A percentile compares a stretch with the other conserved stretches of the same genome.
phyloP scores from a whole-genome alignment of 2,329 filamentous ascomycete genomes.

The Exophiala viscosa region DNA sequence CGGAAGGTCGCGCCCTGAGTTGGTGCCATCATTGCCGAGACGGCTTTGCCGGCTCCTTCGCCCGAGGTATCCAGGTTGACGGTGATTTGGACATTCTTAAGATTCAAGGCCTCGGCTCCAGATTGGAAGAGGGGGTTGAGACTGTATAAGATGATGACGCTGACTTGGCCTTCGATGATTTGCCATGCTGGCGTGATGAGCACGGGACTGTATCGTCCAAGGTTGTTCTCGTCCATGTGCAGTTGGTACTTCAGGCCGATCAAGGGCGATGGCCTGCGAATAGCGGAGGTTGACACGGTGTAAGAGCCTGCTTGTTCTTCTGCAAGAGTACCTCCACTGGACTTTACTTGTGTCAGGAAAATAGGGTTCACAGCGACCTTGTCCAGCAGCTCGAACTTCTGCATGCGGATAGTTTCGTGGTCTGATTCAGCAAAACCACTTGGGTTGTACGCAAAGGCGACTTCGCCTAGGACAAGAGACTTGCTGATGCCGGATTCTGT shows the following conservation, averaged over 20 bases:
- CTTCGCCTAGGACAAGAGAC: constrained; percentile 76
- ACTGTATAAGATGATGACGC: constrained; percentile 77
- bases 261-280: constrained; percentile 61
- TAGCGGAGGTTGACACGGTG: constrained; percentile 66
- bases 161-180: constrained; percentile 77
- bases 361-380: constrained; percentile 91
- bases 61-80: constrained; percentile 42
- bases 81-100: constrained; percentile 76
- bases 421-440: constrained; percentile 43
- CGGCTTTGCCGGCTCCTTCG: constrained; percentile 41
- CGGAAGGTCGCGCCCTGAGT: constrained; percentile 44
- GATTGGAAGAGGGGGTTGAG: constrained; percentile 66
- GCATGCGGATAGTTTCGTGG: constrained; percentile 69
- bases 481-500: constrained; percentile 68
- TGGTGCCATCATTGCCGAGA: constrained; percentile 45
- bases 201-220: constrained; percentile 64
- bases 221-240: constrained; percentile 61
- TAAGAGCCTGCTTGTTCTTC: constrained; percentile 71
- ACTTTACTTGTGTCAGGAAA: constrained; percentile 61
- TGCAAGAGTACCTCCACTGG: constrained; percentile 9
- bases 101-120: constrained; percentile 41
- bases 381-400: constrained; percentile 83
- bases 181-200: constrained; percentile 76
- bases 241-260: constrained; percentile 92
- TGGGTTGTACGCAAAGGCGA: constrained; percentile 77